phyloP scores from a whole-genome alignment of 202 grass and related monocot genomes.

The Zizania palustris region DNA sequence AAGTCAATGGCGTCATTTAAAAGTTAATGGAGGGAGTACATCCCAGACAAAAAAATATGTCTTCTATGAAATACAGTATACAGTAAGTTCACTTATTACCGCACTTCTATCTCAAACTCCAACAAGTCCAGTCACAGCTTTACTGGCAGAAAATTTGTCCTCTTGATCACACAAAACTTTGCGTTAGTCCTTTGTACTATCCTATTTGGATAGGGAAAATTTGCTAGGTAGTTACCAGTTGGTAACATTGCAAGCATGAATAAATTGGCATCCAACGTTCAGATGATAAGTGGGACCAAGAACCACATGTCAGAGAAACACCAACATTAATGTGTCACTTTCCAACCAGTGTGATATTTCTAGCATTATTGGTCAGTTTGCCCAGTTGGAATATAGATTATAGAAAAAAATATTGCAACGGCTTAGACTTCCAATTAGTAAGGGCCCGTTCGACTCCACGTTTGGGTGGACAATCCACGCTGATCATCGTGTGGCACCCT shows the following conservation, averaged over 20 bases:
- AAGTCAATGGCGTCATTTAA: too few relatives aligned
- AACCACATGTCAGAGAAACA: background rate
- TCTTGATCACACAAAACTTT: background rate
- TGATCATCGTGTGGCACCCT: too few relatives aligned
- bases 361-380: background rate
- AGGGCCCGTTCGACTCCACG: too few relatives aligned
- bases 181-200: background rate
- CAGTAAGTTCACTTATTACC: background rate
- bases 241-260: background rate
- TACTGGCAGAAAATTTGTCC: constrained; percentile 21
- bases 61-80: constrained; percentile 2
- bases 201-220: constrained; percentile 2
- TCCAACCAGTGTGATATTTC: background rate
- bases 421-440: constrained; percentile 7
- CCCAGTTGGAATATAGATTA: background rate
- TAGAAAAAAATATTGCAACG: background rate
- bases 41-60: constrained; percentile 4
- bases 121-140: constrained; percentile 12
- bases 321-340: background rate
- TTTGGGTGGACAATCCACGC: too few relatives aligned
- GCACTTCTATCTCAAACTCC: constrained; percentile 3
- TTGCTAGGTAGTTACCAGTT: background rate
- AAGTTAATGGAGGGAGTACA: too few relatives aligned
- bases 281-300: background rate
- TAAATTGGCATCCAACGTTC: background rate